These are phyloP conservation scores for Colletotrichum sansevieriae DNA, from an alignment of 2,329 filamentous ascomycete genomes.

Conservation along the genomic window DNA sequence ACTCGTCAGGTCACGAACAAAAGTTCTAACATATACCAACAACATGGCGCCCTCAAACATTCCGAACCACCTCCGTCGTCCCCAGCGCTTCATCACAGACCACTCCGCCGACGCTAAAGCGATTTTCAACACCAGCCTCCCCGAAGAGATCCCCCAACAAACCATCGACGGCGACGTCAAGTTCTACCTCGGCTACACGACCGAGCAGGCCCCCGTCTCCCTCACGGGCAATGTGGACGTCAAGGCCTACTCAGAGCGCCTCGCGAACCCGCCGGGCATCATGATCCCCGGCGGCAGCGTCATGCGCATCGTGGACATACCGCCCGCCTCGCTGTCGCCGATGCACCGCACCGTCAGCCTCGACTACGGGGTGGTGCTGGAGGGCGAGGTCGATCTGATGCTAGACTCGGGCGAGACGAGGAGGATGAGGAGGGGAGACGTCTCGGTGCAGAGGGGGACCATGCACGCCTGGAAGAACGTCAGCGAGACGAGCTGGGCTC, in stretches of 20 bases:
- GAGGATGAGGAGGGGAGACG: slow-evolving; percentile 62
- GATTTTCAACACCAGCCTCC: slow-evolving; percentile 49
- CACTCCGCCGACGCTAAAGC: slow-evolving; percentile 51
- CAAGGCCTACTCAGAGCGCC: slow-evolving; percentile 43
- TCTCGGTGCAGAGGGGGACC: slow-evolving; percentile 68
- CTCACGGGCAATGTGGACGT: slow-evolving; percentile 44
- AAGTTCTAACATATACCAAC: neutral
- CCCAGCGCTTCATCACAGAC: slow-evolving; percentile 50
- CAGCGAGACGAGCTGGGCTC: slow-evolving; percentile 57
- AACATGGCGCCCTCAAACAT: slow-evolving; percentile 20
- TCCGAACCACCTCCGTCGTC: slow-evolving; percentile 35
- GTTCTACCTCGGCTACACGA: slow-evolving; percentile 47
- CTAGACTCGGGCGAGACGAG: slow-evolving; percentile 64
- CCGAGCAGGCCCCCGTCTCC: slow-evolving; percentile 44
- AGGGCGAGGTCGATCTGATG: slow-evolving; percentile 65
- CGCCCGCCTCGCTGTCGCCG: slow-evolving; percentile 50
- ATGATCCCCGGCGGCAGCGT: slow-evolving; percentile 55
- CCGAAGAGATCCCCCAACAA: slow-evolving; percentile 43
- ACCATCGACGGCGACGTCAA: slow-evolving; percentile 42
- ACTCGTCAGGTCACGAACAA: no score
- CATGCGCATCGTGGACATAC: slow-evolving; percentile 62
- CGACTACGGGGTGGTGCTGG: slow-evolving; percentile 68
- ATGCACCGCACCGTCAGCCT: slow-evolving; percentile 68
- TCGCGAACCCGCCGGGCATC: slow-evolving; percentile 46
- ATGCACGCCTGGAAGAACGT: slow-evolving; percentile 67